Conservation (phyloP, 106 monocot genomes). For the Triglochin maritima region DNA sequence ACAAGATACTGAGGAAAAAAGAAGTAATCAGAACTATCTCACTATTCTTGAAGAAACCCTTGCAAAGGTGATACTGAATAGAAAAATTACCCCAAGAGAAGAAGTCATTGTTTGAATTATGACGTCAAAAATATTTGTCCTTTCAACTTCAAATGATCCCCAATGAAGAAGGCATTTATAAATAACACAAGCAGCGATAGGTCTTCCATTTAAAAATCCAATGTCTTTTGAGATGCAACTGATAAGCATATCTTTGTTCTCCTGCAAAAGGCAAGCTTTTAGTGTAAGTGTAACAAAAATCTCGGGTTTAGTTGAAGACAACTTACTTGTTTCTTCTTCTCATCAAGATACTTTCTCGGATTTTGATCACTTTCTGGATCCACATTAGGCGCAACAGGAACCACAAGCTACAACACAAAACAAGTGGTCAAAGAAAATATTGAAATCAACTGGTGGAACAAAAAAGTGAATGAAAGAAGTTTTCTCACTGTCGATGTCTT, state of each 20-base stretch:
- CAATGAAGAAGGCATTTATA: no score
- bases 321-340: slow-evolving; percentile 65
- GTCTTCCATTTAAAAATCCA: slow-evolving; percentile 59
- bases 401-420: slow-evolving; percentile 32
- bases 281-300: neutral
- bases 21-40: no score
- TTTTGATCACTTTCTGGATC: slow-evolving; percentile 76
- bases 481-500: slow-evolving; percentile 38
- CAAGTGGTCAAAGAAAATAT: neutral
- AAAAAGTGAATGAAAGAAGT: neutral
- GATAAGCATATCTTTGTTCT: slow-evolving; percentile 70
- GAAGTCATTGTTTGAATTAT: slow-evolving; percentile 74
- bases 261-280: slow-evolving; percentile 23
- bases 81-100: slow-evolving; percentile 37
- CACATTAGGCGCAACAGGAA: slow-evolving; percentile 25
- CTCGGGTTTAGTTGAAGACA: slow-evolving; percentile 33
- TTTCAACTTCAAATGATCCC: slow-evolving; percentile 85
- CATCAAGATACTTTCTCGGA: slow-evolving; percentile 57
- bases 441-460: neutral
- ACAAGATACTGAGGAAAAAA: no score
- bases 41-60: no score
- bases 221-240: slow-evolving; percentile 64
- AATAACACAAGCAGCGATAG: slow-evolving; percentile 33
- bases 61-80: no score
- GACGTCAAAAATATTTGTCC: slow-evolving; percentile 70